These are phyloP conservation scores for Cicer judaicum DNA, from an alignment of 306 rosid genomes.

Conservation along the genomic window DNA sequence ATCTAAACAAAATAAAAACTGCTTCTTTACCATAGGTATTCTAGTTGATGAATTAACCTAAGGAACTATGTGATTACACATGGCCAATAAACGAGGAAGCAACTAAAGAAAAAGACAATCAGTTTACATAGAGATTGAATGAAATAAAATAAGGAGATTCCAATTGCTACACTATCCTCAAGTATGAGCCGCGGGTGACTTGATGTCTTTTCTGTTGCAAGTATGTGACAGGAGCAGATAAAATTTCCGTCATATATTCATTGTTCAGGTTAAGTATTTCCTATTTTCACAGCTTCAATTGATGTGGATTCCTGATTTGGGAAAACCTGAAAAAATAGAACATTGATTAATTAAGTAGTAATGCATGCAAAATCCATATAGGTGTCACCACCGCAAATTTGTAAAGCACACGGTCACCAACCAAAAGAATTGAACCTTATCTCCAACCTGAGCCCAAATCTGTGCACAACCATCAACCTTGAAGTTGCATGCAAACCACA, in stretches of 20 bases:
- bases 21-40: neutral
- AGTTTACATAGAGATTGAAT: constrained; percentile 5
- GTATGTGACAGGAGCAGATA: constrained; percentile 17
- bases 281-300: constrained; percentile 10
- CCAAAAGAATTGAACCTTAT: constrained; percentile 44
- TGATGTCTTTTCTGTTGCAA: neutral
- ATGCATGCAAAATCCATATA: constrained; percentile 9
- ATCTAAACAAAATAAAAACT: neutral
- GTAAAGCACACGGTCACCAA: neutral
- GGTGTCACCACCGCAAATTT: constrained; percentile 16
- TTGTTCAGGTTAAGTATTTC: neutral
- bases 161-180: constrained; percentile 34
- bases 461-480: constrained; percentile 39
- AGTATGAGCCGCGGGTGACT: constrained; percentile 15
- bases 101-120: neutral
- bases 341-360: constrained; percentile 9
- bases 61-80: constrained; percentile 15
- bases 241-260: constrained; percentile 16
- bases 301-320: constrained; percentile 33
- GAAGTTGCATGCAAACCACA: constrained; percentile 41
- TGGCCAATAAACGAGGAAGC: neutral
- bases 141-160: neutral
- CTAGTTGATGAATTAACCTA: constrained; percentile 12
- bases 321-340: constrained; percentile 40
- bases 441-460: constrained; percentile 46